Evolutionary conservation across 805 yeast genomes (phyloP), one percentile per base, ranked within the genome.

Genomic region (Candida peoriensis): DNA sequence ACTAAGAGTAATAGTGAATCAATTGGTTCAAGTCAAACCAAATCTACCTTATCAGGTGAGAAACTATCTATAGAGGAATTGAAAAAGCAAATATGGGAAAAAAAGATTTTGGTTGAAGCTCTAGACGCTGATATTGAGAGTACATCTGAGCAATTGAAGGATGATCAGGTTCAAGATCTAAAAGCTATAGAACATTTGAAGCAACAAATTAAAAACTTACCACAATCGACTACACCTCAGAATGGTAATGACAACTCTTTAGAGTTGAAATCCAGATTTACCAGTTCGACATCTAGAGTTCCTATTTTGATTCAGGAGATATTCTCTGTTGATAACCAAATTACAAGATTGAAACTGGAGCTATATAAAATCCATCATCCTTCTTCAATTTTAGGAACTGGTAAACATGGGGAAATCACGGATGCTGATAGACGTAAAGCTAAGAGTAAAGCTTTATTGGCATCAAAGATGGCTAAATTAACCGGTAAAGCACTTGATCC

Each of bases 381-480:
- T 9, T 70, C 76, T 2, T 67, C 76, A 4, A 67, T 86, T 57
- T 64, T 70, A 16, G 97, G 96, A 2, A 76, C 90, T 8, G 97
- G 97, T 2, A 81, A 87, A 24, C 76, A 81, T 51, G 97, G 97
- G 9, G 76, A 77, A 43, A 72, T 87, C 8, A 88, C 96, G 3
- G 96, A 85, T 17, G 60, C 74, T 7, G 97, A 89, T 54, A 72
- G 83, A 39, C 73, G 82, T 37, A 82, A 83, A 48, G 89, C 89
- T 28, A 79, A 75, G 46, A 78, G 86, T 28, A 81, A 83, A 53
- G 89, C 89, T 25, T 61, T 78, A 38, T 66, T 93, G 46, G 78
- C 79, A 43, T 81, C 87, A 23, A 74, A 95, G 42, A 88, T 90
- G 95, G 94, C 96, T 16, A 86, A 90, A 11, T 68, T 90, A 47